Base-by-base conservation (phyloP, 140 eudicot genomes). In the Ambrosia hybrid region DNA sequence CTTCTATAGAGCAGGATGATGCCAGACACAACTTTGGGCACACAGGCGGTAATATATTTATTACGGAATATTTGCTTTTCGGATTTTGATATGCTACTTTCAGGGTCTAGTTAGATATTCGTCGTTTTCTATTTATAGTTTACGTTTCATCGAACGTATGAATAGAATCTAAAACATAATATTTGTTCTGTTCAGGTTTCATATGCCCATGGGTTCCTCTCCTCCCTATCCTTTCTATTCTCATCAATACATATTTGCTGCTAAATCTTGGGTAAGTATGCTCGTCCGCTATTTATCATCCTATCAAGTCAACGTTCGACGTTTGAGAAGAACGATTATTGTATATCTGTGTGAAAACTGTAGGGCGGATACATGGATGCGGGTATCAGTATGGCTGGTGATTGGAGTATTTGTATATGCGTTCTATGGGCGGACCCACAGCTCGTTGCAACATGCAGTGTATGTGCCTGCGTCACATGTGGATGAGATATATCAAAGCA, bases 1-100 rank as follows among this genome's bases (percentile, higher is more conserved):
- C 87, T 33, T 78, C 69, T 73, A 90, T 94, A 68, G 95, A 88
- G 38, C 99, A 94, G 80, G 99, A 94, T 83, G 96, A 90, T 21
- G 94, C 87, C 34, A 84, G 97, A 59, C 99, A 94, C 80, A 94
- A 52, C 61, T 94, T 94, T 79, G 99, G 99, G 70, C 96, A 90
- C 77, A 13, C 96, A 2, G 99, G 97, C 73, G 97, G 97, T 91
- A 87, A 72, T 52, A 53, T 71, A 57, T 45, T 8, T 45, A 11
- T 76, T 63, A 17, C 38, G 9, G 3, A 10, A 43, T 9, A 8
- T 34, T 11, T 36, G 12, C 30, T 53, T 57, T 17, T 10, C 33
- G 63, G 15, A 62, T 62, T 62, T n/a, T 21, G 10, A 62, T 36
- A 62, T 62, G 67, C 49, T 36, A 21, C 26, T 5, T 11, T 36